These are phyloP conservation scores for Pleurotus salmoneostramineus DNA, from an alignment of 768 basidiomycete genomes.

Conservation along the genomic window DNA sequence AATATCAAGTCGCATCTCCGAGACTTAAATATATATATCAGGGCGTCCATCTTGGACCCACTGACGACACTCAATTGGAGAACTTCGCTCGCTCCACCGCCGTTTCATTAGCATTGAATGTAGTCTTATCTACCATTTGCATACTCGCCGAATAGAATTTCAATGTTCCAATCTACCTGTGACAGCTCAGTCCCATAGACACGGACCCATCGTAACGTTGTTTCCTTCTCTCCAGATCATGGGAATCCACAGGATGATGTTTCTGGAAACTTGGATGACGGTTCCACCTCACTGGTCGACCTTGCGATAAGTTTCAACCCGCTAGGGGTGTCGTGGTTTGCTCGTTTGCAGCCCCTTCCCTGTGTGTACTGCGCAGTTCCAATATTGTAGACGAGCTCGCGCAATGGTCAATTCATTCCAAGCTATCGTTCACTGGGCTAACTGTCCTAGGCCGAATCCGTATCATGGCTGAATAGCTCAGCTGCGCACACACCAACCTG, in stretches of 20 bases:
- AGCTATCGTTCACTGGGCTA: too few species aligned
- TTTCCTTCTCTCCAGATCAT: not conserved
- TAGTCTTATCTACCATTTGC: too few species aligned
- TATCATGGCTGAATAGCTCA: too few species aligned
- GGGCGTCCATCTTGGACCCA: not conserved
- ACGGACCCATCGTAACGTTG: too few species aligned
- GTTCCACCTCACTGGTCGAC: not conserved
- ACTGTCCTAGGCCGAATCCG: too few species aligned
- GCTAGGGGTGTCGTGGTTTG: not conserved
- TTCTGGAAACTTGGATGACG: not conserved
- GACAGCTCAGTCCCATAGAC: too few species aligned
- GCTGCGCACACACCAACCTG: not conserved
- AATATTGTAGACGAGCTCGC: too few species aligned
- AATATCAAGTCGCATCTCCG: not conserved
- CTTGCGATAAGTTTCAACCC: not conserved
- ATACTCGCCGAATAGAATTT: too few species aligned
- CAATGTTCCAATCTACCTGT: too few species aligned
- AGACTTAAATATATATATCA: not conserved
- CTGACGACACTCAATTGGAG: constrained; percentile 4
- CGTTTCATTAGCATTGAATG: too few species aligned
- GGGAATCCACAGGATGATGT: not conserved
- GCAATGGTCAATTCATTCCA: too few species aligned
- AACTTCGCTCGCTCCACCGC: not conserved
- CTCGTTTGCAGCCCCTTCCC: not conserved
- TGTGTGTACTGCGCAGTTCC: too few species aligned